Evolutionary conservation across 169 alveolate species (phyloP), one percentile per base, ranked within the genome.

Genomic region (Plasmodium ovale): DNA sequence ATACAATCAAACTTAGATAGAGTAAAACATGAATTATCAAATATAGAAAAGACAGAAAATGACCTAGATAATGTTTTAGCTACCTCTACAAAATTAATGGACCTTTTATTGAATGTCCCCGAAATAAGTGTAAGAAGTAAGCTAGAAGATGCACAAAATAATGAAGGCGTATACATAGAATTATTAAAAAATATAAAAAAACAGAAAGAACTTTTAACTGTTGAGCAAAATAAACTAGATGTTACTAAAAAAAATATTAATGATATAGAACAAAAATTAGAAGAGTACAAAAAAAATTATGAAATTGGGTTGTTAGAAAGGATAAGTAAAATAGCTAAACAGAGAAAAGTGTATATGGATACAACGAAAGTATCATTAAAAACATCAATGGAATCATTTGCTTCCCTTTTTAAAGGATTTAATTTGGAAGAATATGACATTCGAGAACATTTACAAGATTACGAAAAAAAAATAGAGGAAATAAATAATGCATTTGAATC

Each of bases 241-340:
- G 56, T 4, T 14, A 16, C 33, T 1, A 64, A 64, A 16, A 29
- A 44, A 6, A 29, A 64, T 27, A 31, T 64, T 64, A n/a, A 4
- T 29, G 33, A 64, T 64, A 64, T 64, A 16, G 72, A 64, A 64
- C 25, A 16, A n/a, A 23, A 64, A 14, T 10, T 64, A 42, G 33
- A 64, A 27, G 10, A 64, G 37, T n/a, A 64, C 33, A 64, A 42
- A 5, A 64, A 64, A 64, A 6, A 33, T 64, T 64, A 29, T 16
- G 72, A 64, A 33, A 64, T 23, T 31, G 72, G 72, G 33, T 23
- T 64, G 25, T 0, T 64, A 42, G 42, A 64, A 14, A 64, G 33
- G 47, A 33, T 64, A 33, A 25, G 5, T 37, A 51, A 64, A 31
- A 64, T 64, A 10, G 51, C 51, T 29, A 64, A 64, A 64, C 23